phyloP scores from a whole-genome alignment of 23 red algal species.

The Chondrus crispus region DNA sequence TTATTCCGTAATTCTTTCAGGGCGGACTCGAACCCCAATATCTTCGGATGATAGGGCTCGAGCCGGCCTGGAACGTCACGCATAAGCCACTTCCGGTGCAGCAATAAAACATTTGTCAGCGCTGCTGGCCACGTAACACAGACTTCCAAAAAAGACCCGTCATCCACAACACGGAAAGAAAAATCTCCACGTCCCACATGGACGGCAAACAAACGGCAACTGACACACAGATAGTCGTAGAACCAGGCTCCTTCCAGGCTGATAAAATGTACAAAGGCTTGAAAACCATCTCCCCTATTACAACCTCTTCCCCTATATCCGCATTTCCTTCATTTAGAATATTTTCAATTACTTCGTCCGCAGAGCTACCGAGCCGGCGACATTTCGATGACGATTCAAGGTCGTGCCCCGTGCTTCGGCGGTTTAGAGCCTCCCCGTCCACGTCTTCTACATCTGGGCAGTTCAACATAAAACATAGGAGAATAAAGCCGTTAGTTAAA shows the following conservation, averaged over 20 bases:
- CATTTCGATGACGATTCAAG: too few species aligned
- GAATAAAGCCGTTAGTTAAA: too few species aligned
- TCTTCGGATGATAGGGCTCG: background rate
- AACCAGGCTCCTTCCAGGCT: background rate
- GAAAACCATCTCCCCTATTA: too few species aligned
- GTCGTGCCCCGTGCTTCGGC: too few species aligned
- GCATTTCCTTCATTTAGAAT: too few species aligned
- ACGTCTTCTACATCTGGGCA: too few species aligned
- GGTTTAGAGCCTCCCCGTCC: too few species aligned
- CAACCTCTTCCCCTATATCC: too few species aligned
- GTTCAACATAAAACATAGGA: too few species aligned
- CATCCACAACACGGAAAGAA: background rate
- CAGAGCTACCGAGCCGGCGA: too few species aligned
- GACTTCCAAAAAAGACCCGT: background rate
- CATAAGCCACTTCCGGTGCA: background rate
- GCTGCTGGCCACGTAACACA: background rate
- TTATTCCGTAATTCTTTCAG: background rate
- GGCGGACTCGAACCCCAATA: background rate
- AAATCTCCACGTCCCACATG: background rate
- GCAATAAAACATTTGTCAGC: background rate
- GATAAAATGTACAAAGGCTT: slow-evolving; percentile 2
- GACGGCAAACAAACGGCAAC: background rate
- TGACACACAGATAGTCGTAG: background rate
- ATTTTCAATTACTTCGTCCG: too few species aligned
- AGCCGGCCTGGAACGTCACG: background rate